Base-by-base conservation (phyloP, 768 basidiomycete species). In the Termitomyces sp. region DNA sequence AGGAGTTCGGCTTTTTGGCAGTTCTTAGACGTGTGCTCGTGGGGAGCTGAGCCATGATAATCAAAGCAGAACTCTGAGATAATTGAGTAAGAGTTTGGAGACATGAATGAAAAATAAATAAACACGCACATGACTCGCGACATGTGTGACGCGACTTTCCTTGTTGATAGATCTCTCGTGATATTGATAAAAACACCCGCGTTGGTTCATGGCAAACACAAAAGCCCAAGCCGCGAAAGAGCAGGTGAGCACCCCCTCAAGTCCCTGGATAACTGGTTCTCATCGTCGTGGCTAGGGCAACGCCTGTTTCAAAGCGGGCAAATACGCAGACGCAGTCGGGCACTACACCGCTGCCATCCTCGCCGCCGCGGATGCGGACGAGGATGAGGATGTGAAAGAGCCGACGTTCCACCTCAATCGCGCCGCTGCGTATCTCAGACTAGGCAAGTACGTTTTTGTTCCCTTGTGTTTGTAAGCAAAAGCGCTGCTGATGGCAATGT, bases 341-440 rank as follows among this genome's bases (percentile, higher is more conserved):
- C 87, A 92, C 68, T 98, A 97, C 72, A 88, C 90, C 32, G 74
- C 83, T 1, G 94, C 95, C 4, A 84, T 89, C 46, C 69, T 92
- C 20, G 81, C 86, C n/a, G n/a, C n/a, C n/a, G n/a, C n/a, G n/a
- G n/a, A n/a, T n/a, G n/a, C n/a, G n/a, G n/a, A n/a, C n/a, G n/a
- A n/a, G 2, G 87, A 95, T 70, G 68, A 74, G 12, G 74, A 68
- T 0, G 91, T 9, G 32, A 9, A 9, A 10, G 32, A 96, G 64
- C 76, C 82, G n/a, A 88, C 91, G 0, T 90, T 87, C 61, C 85
- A 88, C 34, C 77, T 95, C 34, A 98, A 98, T 68, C 84, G 95
- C 44, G 91, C 93, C 3, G 90, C 92, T 36, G 92, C 93, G 27
- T 95, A 95, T 75, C 80, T 98, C 59, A 95, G 94, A 79, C 82